Evolutionary conservation across 139 green algal species (phyloP).

Genomic region (Gonium pectorale): DNA sequence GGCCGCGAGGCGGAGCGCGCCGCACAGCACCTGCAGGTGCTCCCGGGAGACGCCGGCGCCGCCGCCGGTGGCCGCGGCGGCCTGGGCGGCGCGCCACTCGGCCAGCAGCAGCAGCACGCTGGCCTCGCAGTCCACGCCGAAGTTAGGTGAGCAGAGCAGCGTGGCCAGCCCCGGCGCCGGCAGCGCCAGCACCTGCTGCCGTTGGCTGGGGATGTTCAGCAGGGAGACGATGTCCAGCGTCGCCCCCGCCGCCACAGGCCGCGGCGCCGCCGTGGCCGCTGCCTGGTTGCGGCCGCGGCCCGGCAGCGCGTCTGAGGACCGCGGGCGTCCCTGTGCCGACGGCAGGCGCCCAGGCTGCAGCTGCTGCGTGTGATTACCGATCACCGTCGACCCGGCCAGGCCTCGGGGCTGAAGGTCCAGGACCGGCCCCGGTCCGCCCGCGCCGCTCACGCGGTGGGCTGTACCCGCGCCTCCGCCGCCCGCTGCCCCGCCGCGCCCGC

Average conservation of each 20-base stretch:
- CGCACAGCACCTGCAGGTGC: background rate
- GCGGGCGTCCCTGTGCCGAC: too few relatives aligned
- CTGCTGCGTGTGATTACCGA: too few relatives aligned
- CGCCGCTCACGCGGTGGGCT: too few relatives aligned
- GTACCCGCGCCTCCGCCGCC: too few relatives aligned
- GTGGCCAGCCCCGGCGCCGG: background rate
- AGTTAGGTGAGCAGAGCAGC: background rate
- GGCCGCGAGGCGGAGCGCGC: slow-evolving; percentile 15
- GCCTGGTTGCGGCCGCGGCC: too few relatives aligned
- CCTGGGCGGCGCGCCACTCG: background rate
- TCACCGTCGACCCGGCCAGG: too few relatives aligned
- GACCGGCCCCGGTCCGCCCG: too few relatives aligned
- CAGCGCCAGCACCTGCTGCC: slow-evolving; percentile 23
- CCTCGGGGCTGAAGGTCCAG: too few relatives aligned
- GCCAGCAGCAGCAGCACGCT: slow-evolving; percentile 30
- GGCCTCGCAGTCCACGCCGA: slow-evolving; percentile 1
- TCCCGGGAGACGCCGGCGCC: background rate
- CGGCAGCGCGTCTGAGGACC: too few relatives aligned
- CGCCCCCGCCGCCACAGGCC: background rate
- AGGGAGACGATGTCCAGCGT: slow-evolving; percentile 11
- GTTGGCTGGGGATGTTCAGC: slow-evolving; percentile 18
- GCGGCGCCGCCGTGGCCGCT: background rate
- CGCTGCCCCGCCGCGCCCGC: too few relatives aligned
- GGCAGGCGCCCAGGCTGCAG: too few relatives aligned
- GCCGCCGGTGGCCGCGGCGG: background rate